Evolutionary conservation across 495 filamentous ascomycete genomes (phyloP).

Genomic region (Tuber brumale): DNA sequence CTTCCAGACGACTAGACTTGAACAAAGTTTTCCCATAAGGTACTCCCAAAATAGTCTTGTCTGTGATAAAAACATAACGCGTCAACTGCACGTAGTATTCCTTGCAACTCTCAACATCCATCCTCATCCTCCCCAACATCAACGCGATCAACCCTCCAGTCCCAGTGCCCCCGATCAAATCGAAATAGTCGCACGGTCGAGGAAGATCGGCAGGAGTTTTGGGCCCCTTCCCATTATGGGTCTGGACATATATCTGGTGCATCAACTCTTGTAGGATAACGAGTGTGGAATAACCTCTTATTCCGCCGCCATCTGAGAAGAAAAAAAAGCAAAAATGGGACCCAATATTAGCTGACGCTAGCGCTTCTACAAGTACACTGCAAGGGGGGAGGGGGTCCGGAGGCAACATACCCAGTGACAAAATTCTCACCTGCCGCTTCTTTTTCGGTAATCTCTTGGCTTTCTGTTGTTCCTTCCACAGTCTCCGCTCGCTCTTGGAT

Average conservation of each 20-base stretch:
- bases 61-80: constrained; percentile 88
- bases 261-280: constrained; percentile 63
- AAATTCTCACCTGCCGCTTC: constrained; percentile 81
- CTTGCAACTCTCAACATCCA: constrained; percentile 93
- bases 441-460: constrained; percentile 48
- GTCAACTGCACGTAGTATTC: constrained; percentile 93
- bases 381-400: too few relatives aligned
- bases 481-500: constrained; percentile 3
- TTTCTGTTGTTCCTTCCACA: constrained; percentile 1
- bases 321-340: neutral
- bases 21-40: constrained; percentile 89
- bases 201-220: constrained; percentile 77
- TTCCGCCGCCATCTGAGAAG: constrained; percentile 78
- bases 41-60: constrained; percentile 93
- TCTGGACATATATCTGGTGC: constrained; percentile 67
- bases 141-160: constrained; percentile 93
- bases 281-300: constrained; percentile 88
- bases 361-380: constrained; percentile 9
- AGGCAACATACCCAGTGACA: constrained; percentile 70
- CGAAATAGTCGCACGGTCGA: constrained; percentile 97
- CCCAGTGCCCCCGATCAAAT: constrained; percentile 82
- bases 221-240: constrained; percentile 48
- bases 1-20: constrained; percentile 91
- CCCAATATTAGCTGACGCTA: constrained; percentile 6
- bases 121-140: constrained; percentile 85